A percentile compares a stretch with the other conserved stretches of the same genome.
These are phyloP conservation scores for Cryphonectria nitschkei DNA, from an alignment of 2,329 filamentous ascomycete species.

Conservation along the genomic window DNA sequence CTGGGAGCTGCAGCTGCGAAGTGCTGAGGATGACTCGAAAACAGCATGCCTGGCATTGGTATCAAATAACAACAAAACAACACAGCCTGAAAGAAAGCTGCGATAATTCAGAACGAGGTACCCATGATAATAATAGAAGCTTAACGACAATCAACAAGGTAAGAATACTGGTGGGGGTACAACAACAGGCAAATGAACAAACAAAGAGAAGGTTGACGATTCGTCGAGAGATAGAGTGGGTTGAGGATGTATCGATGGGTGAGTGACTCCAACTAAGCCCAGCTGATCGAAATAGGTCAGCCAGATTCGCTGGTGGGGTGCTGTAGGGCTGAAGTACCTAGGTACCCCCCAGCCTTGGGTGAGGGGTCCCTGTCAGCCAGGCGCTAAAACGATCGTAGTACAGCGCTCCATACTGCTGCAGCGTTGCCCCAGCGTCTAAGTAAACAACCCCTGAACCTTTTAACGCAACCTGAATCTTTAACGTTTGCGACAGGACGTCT, in stretches of 20 bases:
- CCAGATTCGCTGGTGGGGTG: neutral
- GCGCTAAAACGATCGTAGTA: neutral
- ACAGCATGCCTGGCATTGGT: neutral
- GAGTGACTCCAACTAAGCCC: slow-evolving; percentile 1
- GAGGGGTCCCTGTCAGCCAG: neutral
- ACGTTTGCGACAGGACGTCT: neutral
- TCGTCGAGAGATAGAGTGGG: neutral
- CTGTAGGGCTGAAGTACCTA: slow-evolving; percentile 24
- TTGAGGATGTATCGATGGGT: neutral
- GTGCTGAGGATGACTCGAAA: neutral
- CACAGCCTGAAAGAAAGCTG: slow-evolving; percentile 52
- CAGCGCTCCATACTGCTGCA: neutral
- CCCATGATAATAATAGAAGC: slow-evolving; percentile 43
- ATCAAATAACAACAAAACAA: slow-evolving; percentile 38
- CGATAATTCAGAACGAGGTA: slow-evolving; percentile 51
- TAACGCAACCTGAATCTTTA: neutral
- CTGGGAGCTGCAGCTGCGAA: neutral
- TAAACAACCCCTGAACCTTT: slow-evolving; percentile 21
- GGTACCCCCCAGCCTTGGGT: neutral
- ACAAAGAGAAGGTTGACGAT: neutral
- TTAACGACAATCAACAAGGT: slow-evolving; percentile 7
- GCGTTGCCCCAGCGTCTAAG: slow-evolving; percentile 18
- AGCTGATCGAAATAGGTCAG: slow-evolving; percentile 7
- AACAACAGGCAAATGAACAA: neutral
- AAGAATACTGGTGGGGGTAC: neutral